Conservation (phyloP, 768 basidiomycete species). For the Lactarius hengduanensis region DNA sequence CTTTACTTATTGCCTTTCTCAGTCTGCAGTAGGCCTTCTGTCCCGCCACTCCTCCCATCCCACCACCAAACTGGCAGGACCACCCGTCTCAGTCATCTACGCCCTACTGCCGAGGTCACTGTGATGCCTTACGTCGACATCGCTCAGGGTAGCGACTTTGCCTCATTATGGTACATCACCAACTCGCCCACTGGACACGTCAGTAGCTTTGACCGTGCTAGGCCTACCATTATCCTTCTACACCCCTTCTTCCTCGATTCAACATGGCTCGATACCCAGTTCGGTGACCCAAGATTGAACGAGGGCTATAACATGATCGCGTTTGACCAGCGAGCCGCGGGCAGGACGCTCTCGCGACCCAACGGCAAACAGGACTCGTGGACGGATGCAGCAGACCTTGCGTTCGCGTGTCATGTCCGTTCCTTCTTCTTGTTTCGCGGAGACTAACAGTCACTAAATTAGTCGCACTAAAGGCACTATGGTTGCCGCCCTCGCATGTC, state of each 20-base stretch:
- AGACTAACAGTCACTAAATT: not conserved
- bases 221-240: conserved; percentile 33
- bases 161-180: conserved; percentile 34
- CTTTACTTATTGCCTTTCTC: conserved; percentile 5
- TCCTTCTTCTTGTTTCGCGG: not conserved
- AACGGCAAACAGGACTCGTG: conserved; percentile 33
- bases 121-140: conserved; percentile 31
- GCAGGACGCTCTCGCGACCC: conserved; percentile 27
- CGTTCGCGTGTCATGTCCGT: conserved; percentile 30
- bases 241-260: conserved; percentile 34
- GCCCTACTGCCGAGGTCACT: not conserved
- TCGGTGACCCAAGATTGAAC: conserved; percentile 32
- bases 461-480: conserved; percentile 24
- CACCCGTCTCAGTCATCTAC: not conserved
- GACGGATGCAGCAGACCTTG: conserved; percentile 35
- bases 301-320: conserved; percentile 33
- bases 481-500: conserved; percentile 33
- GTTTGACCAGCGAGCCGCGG: conserved; percentile 33
- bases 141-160: conserved; percentile 26
- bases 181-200: conserved; percentile 32
- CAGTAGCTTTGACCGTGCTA: conserved; percentile 30
- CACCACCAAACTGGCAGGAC: conserved; percentile 1
- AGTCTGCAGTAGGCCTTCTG: not conserved
- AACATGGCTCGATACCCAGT: conserved; percentile 32
- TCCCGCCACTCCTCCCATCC: conserved; percentile 3